Percentiles rank a stretch among this genome's conserved stretches.
Evolutionary conservation across 805 yeast species (phyloP).

Genomic region (Helenozyma baotianmanensis): DNA sequence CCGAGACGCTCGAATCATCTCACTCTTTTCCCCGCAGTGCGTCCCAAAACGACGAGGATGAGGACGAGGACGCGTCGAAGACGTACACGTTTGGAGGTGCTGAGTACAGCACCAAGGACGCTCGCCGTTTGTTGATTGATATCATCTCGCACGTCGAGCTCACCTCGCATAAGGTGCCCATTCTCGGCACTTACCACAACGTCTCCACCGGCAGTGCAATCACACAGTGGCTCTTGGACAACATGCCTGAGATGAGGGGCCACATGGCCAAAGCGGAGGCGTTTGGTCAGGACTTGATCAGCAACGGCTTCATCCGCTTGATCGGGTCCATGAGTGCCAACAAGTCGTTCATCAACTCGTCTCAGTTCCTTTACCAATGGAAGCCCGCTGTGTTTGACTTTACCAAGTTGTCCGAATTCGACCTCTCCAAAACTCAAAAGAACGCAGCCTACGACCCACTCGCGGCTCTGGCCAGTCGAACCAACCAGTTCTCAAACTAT

Average conservation of each 20-base stretch:
- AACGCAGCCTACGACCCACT: constrained; percentile 9
- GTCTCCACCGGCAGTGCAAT: constrained; percentile 60
- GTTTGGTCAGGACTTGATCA: constrained; percentile 69
- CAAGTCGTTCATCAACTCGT: constrained; percentile 63
- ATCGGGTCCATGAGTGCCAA: constrained; percentile 55
- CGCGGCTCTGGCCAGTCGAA: constrained; percentile 12
- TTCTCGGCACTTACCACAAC: constrained; percentile 63
- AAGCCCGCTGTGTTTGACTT: constrained; percentile 59
- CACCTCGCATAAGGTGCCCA: constrained; percentile 54
- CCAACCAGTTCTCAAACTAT: constrained; percentile 23
- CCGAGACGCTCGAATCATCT: too few relatives aligned
- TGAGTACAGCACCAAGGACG: constrained; percentile 24
- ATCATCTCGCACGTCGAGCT: constrained; percentile 43
- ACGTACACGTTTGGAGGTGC: constrained; percentile 30
- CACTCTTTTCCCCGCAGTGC: too few relatives aligned
- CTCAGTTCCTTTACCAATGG: constrained; percentile 79
- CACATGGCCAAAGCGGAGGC: constrained; percentile 58
- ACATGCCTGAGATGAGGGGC: constrained; percentile 38
- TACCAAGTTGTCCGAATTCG: constrained; percentile 20
- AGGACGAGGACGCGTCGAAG: constrained; percentile 5
- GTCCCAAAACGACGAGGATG: constrained; percentile 15
- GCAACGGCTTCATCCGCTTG: constrained; percentile 55
- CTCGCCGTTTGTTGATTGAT: constrained; percentile 33
- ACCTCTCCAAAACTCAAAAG: constrained; percentile 6
- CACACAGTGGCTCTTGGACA: constrained; percentile 53